Base-by-base conservation (phyloP, 108 stramenopile species). In the Pseudonitzschia multiseries region DNA sequence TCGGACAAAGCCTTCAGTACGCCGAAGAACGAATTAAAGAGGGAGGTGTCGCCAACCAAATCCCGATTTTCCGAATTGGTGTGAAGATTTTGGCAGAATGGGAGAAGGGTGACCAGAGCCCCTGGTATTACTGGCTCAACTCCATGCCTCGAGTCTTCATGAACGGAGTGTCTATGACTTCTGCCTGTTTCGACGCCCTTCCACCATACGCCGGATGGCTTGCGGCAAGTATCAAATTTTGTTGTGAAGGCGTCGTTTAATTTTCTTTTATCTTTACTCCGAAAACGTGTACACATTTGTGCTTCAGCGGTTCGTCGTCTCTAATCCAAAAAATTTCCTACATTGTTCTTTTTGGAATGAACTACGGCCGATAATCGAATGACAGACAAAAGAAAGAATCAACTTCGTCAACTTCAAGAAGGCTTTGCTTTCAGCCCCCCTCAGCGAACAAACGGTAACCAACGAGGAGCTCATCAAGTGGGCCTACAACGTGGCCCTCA, bases 81-180 rank as follows among this genome's bases (percentile, higher is more conserved):
- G 36, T 83, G 6, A 83, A 85, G 57, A 22, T 88, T 0, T 71
- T 88, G 59, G 70, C 64, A n/a, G 87, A 87, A 57, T 87, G 82
- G 57, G 78, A 82, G 73, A 69, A 80, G 40, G 86, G 86, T 8
- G 69, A 61, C 4, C 28, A 80, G 64, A 77, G 74, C 53, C 72
- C 82, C 0, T 86, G 81, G 78, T 86, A 40, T 33, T 60, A 69
- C 28, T 86, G 85, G 85, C 62, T 86, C 15, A 81, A 83, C 29
- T 81, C 83, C 2, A 40, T 86, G 15, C 85, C 85, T 0, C 52
- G 85, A 32, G 71, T 72, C 51, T 86, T 62, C 61, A 70, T 52
- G 33, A 83, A 81, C 50, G 82, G 75, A 8, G 75, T 64, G 0
- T 67, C 80, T 48, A 86, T 86, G 85, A 83, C 77, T 40, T 57